Evolutionary conservation across 495 filamentous ascomycete species (phyloP).

Genomic region (Aspergillus panamensis): DNA sequence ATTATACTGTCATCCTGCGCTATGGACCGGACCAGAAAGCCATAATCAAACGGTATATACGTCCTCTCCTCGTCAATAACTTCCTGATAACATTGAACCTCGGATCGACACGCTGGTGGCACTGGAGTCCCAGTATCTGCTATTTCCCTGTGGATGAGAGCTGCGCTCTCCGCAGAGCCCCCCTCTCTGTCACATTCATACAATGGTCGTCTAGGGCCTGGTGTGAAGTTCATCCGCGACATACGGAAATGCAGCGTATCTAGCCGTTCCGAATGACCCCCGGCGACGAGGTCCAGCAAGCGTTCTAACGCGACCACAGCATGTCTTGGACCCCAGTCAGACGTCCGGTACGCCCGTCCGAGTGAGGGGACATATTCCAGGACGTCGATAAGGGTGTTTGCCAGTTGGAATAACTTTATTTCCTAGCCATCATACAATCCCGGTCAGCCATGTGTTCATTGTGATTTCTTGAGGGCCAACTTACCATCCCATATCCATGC

Average conservation of each 20-base stretch:
- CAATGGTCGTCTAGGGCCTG: conserved; percentile 3
- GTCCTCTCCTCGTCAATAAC: no score
- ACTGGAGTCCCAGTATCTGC: no score
- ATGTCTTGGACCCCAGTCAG: conserved; percentile 6
- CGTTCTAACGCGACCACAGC: conserved; percentile 5
- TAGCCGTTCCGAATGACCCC: conserved; percentile 8
- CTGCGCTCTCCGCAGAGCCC: background rate
- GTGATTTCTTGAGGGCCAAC: background rate
- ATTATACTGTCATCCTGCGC: no score
- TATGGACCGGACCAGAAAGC: no score
- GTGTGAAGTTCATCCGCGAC: conserved; percentile 7
- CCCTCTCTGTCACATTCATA: background rate
- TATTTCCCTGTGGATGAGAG: no score
- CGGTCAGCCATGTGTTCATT: background rate
- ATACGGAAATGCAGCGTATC: conserved; percentile 8
- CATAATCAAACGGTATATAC: no score
- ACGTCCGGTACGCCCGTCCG: background rate
- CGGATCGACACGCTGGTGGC: no score
- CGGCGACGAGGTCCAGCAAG: conserved; percentile 13
- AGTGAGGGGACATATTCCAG: conserved; percentile 10
- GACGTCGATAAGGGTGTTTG: conserved; percentile 14
- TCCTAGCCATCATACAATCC: background rate
- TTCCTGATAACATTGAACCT: no score
- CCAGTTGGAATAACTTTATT: conserved; percentile 12
- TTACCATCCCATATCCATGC: conserved; percentile 16